Evolutionary conservation across 768 basidiomycete genomes (phyloP).

Genomic region (Rickenella mellea): DNA sequence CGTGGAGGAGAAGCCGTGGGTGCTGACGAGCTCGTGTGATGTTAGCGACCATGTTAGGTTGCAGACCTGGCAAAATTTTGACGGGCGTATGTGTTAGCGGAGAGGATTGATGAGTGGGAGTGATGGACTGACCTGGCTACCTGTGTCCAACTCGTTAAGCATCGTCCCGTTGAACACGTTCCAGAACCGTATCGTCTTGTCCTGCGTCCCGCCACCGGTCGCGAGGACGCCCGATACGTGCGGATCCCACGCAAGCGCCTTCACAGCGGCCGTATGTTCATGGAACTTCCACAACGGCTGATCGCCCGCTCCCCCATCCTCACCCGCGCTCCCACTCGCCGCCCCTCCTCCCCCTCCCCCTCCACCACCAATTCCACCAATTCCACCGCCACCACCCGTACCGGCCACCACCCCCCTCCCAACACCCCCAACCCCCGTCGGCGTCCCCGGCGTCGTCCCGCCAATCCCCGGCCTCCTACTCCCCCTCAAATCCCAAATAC

Average conservation of each 20-base stretch:
- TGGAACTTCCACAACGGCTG: constrained; percentile 89
- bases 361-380: constrained; percentile 18
- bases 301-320: constrained; percentile 31
- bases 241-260: constrained; percentile 97
- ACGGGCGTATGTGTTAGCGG: neutral
- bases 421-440: too few relatives aligned
- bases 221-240: constrained; percentile 87
- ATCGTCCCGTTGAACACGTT: constrained; percentile 81
- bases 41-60: constrained; percentile 95
- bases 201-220: constrained; percentile 96
- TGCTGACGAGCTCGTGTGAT: constrained; percentile 95
- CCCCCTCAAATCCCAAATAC: constrained; percentile 88
- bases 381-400: constrained; percentile 9
- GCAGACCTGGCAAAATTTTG: constrained; percentile 48
- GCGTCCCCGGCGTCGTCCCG: neutral
- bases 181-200: constrained; percentile 97
- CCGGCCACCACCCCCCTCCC: constrained; percentile 9
- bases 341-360: constrained; percentile 19
- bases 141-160: constrained; percentile 86
- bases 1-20: constrained; percentile 92
- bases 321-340: constrained; percentile 18
- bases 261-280: constrained; percentile 94
- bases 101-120: neutral
- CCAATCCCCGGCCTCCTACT: constrained; percentile 10
- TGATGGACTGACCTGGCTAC: constrained; percentile 78